Conservation (phyloP, 1,284 basidiomycete genomes). For the Xerocomus amazonicus region DNA sequence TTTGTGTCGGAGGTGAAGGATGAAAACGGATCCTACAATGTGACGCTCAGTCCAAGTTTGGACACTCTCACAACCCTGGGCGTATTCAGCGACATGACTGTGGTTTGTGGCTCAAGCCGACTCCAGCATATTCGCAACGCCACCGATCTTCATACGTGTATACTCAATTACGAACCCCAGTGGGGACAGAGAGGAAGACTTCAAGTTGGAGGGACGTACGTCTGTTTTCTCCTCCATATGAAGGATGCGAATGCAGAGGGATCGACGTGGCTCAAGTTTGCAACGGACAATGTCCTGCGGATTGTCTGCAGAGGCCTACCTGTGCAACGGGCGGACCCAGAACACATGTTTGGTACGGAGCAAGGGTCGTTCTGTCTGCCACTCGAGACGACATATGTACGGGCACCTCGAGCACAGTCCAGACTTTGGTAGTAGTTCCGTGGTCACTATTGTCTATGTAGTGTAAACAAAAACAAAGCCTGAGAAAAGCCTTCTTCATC, state of each 20-base stretch:
- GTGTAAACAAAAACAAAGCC: too few relatives aligned
- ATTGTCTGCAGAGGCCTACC: constrained; percentile 10
- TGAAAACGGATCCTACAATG: constrained; percentile 4
- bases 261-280: constrained; percentile 26
- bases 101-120: constrained; percentile 15
- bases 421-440: neutral
- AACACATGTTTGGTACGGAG: neutral
- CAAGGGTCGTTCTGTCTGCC: constrained; percentile 9
- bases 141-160: constrained; percentile 19
- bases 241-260: constrained; percentile 1
- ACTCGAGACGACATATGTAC: constrained; percentile 9
- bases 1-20: constrained; percentile 2
- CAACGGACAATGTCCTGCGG: constrained; percentile 22
- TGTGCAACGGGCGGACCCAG: neutral
- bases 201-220: constrained; percentile 16
- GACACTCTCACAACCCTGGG: neutral
- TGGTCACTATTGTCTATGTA: too few relatives aligned
- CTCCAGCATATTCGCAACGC: constrained; percentile 13
- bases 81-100: constrained; percentile 11
- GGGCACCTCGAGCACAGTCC: constrained; percentile 10
- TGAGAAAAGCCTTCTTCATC: too few relatives aligned
- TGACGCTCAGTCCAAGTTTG: constrained; percentile 9
- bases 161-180: constrained; percentile 22
- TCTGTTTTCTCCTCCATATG: constrained; percentile 25
- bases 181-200: constrained; percentile 6